Evolutionary conservation across 768 basidiomycete species (phyloP).

Genomic region (Vararia minispora): DNA sequence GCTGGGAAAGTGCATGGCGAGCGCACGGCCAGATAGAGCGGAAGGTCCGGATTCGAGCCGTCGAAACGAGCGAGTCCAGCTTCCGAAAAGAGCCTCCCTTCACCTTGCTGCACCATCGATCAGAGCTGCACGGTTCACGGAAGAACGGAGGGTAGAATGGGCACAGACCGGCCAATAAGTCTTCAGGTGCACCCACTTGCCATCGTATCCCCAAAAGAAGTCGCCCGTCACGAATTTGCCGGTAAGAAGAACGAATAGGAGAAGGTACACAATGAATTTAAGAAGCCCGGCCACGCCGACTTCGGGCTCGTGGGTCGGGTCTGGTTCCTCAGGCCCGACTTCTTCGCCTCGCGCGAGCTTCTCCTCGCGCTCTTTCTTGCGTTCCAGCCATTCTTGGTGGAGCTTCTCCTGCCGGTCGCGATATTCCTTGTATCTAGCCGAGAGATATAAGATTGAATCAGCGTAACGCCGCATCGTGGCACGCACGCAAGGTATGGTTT

Average conservation of each 20-base stretch:
- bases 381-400: conserved; percentile 55
- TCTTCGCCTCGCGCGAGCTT: conserved; percentile 66
- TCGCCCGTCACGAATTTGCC: conserved; percentile 85
- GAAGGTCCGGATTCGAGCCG: conserved; percentile 50
- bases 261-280: conserved; percentile 52
- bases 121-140: not conserved
- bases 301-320: conserved; percentile 61
- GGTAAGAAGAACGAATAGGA: conserved; percentile 44
- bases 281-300: conserved; percentile 54
- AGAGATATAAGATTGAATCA: not conserved
- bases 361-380: conserved; percentile 60
- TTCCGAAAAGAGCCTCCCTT: conserved; percentile 70
- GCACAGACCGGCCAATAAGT: conserved; percentile 51
- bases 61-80: conserved; percentile 52
- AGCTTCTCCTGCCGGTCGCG: conserved; percentile 46
- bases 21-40: conserved; percentile 81
- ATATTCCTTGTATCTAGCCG: conserved; percentile 52
- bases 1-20: conserved; percentile 12
- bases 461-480: conserved; percentile 6
- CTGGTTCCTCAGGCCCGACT: conserved; percentile 60
- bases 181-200: conserved; percentile 48
- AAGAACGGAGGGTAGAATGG: conserved; percentile 1
- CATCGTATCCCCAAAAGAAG: conserved; percentile 74
- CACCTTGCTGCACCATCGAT: conserved; percentile 27
- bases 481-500: conserved; percentile 74